Percentiles rank a stretch among this genome's conserved stretches.
Conservation (phyloP, 768 basidiomycete species). For the Russula sp. region DNA sequence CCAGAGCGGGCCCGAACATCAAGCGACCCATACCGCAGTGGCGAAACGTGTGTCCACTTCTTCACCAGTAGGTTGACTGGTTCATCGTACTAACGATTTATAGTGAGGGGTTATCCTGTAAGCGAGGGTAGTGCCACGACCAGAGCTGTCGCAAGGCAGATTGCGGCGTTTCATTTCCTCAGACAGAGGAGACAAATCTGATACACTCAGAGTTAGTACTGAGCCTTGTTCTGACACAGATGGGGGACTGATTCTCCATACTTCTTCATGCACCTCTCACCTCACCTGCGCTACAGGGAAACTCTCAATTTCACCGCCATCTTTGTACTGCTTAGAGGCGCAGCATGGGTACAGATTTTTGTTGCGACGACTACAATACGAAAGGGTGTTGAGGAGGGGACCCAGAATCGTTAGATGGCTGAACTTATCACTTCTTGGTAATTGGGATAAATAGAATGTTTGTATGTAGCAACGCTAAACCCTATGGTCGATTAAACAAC, state of each 20-base stretch:
- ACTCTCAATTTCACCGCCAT: background rate
- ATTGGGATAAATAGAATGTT: background rate
- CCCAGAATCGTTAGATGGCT: background rate
- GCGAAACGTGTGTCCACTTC: slow-evolving; percentile 16
- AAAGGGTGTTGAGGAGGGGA: background rate
- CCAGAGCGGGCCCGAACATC: slow-evolving; percentile 22
- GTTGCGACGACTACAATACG: background rate
- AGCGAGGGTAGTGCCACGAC: slow-evolving; percentile 20
- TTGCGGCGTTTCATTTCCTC: slow-evolving; percentile 20
- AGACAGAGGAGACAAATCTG: slow-evolving; percentile 8
- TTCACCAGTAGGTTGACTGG: background rate
- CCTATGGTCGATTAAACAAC: background rate
- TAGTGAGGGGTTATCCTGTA: slow-evolving; percentile 18
- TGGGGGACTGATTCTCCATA: background rate
- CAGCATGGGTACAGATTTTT: background rate
- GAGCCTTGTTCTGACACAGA: background rate
- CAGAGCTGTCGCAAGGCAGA: slow-evolving; percentile 18
- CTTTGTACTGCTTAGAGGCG: background rate
- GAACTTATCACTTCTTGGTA: background rate
- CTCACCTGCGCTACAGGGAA: background rate
- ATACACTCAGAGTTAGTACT: background rate
- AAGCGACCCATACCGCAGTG: slow-evolving; percentile 18
- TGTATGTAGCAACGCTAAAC: background rate
- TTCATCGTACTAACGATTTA: background rate
- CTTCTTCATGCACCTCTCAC: background rate